A percentile compares a stretch with the other conserved stretches of the same genome.
Evolutionary conservation across 1,139 yeast species (phyloP).

Genomic region (Hansenula sp.): DNA sequence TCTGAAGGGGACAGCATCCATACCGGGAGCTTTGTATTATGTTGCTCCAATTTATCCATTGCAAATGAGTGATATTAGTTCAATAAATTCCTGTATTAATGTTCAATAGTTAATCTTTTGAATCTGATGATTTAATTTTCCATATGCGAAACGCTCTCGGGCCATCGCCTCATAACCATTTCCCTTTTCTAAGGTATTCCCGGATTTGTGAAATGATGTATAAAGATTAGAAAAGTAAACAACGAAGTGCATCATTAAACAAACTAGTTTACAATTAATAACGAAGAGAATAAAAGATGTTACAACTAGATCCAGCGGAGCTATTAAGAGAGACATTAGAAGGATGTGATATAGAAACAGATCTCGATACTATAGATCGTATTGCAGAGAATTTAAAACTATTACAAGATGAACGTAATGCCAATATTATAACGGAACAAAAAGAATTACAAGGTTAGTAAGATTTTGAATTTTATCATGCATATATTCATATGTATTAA

Average conservation of each 20-base stretch:
- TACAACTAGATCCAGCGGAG: slow-evolving; percentile 35
- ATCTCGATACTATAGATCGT: slow-evolving; percentile 44
- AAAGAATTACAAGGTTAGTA: slow-evolving; percentile 12
- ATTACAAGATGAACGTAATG: slow-evolving; percentile 25
- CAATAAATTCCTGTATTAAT: too few relatives aligned
- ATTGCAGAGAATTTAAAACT: slow-evolving; percentile 36
- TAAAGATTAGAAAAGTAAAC: not conserved
- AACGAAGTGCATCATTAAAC: not conserved
- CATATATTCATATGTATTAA: not conserved
- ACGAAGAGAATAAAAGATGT: too few relatives aligned
- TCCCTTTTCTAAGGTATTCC: too few relatives aligned
- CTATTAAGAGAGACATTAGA: slow-evolving; percentile 40
- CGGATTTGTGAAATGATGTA: not conserved
- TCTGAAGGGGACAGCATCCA: slow-evolving; percentile 89
- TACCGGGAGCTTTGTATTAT: slow-evolving; percentile 46
- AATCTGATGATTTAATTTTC: not conserved
- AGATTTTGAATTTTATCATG: not conserved
- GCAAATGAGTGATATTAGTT: too few relatives aligned
- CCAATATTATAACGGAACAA: slow-evolving; percentile 28
- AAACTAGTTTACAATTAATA: too few relatives aligned
- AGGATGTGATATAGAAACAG: slow-evolving; percentile 50
- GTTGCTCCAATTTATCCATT: slow-evolving; percentile 2
- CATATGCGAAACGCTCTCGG: not conserved
- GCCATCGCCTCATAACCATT: too few relatives aligned
- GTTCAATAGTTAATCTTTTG: not conserved